Base-by-base conservation (phyloP, 371 early-diverging fungal genomes). In the Actinomortierella ambigua region DNA sequence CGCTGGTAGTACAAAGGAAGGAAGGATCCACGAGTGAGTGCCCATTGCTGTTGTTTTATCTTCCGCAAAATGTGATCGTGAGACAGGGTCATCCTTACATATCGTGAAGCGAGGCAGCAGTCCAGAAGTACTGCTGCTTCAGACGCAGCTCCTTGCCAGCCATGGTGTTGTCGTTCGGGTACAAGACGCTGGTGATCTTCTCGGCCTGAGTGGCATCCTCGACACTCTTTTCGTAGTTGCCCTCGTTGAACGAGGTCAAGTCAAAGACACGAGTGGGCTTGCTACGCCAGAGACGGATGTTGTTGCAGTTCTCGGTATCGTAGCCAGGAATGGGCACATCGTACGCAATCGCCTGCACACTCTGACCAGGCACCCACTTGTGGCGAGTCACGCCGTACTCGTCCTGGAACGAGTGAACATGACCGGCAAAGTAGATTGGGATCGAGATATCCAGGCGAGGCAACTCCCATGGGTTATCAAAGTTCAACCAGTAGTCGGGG, bases 71-170 rank as follows among this genome's bases (percentile, higher is more conserved):
- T 1, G 20, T 24, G 11, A 55, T 5, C 13, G 40, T 28, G 8
- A 2, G 22, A 44, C 14, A 11, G n/a, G 2, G 1, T 2, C 7
- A 18, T 13, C 4, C 65, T 57, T 63, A 75, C 64, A 91, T 91
- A 68, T 93, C 93, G 65, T 90, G 86, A 53, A 95, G 80, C 14
- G 95, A 94, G 34, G 95, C 94, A 34, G 89, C 88, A 41, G 93
- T 93, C 81, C 94, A 95, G 77, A 96, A 92, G 78, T 91, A 96
- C 80, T 96, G 95, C 81, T 96, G 96, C 79, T 95, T 95, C 63
- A 96, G 81, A 54, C 96, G 90, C 50, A 96, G 84, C 68, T 91
- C 92, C 79, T 96, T 96, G 60, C 96, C 96, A 43, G 87, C 89
- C 86, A 86, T 85, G 75, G 93, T 93, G 78, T 96, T 95, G 80